Percentiles rank a stretch among this genome's conserved stretches.
These are phyloP conservation scores for Candida yuanshanica DNA, from an alignment of 805 yeast genomes.

Conservation along the genomic window DNA sequence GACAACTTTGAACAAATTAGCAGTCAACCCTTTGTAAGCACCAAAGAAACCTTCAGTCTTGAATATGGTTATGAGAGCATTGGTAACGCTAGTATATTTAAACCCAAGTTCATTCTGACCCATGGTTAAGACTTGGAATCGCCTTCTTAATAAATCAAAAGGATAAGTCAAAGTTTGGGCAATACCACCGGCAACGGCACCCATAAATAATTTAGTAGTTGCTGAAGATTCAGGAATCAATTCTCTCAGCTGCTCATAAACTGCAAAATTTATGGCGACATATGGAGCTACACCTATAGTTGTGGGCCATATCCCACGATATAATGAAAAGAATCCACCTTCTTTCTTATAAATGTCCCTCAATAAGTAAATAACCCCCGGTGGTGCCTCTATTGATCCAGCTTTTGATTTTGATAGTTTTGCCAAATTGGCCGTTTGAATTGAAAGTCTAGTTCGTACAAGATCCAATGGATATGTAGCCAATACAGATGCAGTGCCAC, in stretches of 20 bases:
- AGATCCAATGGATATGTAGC: constrained; percentile 91
- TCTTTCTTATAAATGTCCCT: constrained; percentile 59
- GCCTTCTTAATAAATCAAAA: constrained; percentile 77
- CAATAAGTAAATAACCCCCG: constrained; percentile 62
- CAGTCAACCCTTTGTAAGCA: constrained; percentile 67
- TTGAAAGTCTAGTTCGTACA: constrained; percentile 81
- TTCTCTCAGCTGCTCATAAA: constrained; percentile 78
- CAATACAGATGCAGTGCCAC: constrained; percentile 74
- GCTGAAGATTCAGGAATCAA: constrained; percentile 38
- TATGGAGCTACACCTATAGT: constrained; percentile 93
- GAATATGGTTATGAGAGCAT: constrained; percentile 69
- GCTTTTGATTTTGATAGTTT: constrained; percentile 39
- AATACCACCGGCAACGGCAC: constrained; percentile 82
- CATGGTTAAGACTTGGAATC: constrained; percentile 90
- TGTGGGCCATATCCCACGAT: constrained; percentile 87
- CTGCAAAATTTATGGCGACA: constrained; percentile 87
- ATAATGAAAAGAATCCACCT: constrained; percentile 76
- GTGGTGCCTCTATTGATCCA: constrained; percentile 41
- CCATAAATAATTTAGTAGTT: constrained; percentile 59
- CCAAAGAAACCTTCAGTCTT: constrained; percentile 69
- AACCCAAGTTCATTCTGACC: constrained; percentile 71
- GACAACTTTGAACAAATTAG: constrained; percentile 82
- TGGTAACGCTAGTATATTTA: constrained; percentile 67
- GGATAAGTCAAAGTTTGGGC: constrained; percentile 93
- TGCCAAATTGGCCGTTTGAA: constrained; percentile 71